phyloP scores from a whole-genome alignment of 495 filamentous ascomycete species.

The Geoglossum glabrum region DNA sequence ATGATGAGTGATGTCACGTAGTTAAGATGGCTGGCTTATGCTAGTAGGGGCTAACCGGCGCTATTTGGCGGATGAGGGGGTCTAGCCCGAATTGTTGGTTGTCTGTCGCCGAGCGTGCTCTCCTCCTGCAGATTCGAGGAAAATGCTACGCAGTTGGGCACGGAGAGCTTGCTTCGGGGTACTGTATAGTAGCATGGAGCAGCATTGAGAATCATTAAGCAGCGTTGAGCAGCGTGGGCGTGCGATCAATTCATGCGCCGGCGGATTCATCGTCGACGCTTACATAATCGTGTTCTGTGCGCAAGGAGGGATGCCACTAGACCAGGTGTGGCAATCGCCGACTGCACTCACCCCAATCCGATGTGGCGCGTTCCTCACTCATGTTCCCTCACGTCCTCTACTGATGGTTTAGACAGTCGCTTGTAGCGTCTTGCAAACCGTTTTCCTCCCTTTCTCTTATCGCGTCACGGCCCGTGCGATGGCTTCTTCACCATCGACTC shows the following conservation, averaged over 20 bases:
- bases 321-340: constrained; percentile 1
- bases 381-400: not conserved
- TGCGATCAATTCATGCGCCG: too few relatives aligned
- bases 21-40: too few relatives aligned
- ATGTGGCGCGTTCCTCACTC: not conserved
- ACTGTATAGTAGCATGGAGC: too few relatives aligned
- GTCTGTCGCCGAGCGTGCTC: too few relatives aligned
- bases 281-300: not conserved
- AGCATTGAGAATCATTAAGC: too few relatives aligned
- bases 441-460: not conserved
- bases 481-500: not conserved
- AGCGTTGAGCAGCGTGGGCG: too few relatives aligned
- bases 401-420: not conserved
- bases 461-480: not conserved
- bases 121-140: too few relatives aligned
- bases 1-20: not conserved
- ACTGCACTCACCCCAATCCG: not conserved
- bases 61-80: too few relatives aligned
- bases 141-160: too few relatives aligned
- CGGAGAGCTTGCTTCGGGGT: too few relatives aligned
- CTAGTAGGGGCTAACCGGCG: too few relatives aligned
- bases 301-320: not conserved
- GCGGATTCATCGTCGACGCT: not conserved
- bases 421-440: not conserved
- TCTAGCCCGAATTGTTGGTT: too few relatives aligned